Percentiles rank a stretch among this genome's conserved stretches.
phyloP scores from a whole-genome alignment of 2,329 filamentous ascomycete species.

The Alternaria solani region DNA sequence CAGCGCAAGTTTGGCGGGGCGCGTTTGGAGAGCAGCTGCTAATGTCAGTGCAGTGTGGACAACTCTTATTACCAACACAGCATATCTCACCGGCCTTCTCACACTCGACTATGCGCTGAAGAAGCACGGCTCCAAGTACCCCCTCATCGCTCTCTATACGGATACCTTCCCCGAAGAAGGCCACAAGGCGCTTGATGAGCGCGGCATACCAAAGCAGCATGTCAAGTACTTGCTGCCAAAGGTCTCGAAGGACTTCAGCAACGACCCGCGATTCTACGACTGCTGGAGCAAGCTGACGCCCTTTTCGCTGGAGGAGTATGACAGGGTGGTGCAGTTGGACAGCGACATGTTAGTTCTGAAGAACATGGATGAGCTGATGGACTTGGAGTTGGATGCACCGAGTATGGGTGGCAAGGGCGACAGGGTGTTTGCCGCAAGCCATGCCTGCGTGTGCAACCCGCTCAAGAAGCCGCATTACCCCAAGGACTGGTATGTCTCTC shows the following conservation, averaged over 20 bases:
- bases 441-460: conserved; percentile 89
- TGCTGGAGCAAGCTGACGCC: conserved; percentile 88
- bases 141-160: conserved; percentile 84
- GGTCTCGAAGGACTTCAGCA: conserved; percentile 70
- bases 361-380: conserved; percentile 95
- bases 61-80: conserved; percentile 82
- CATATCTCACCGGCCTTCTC: conserved; percentile 82
- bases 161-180: conserved; percentile 74
- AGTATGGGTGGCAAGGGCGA: conserved; percentile 61
- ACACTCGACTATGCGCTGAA: conserved; percentile 82
- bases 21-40: conserved; percentile 3
- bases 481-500: conserved; percentile 65
- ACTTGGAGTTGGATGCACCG: conserved; percentile 72
- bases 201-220: conserved; percentile 73
- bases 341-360: conserved; percentile 83
- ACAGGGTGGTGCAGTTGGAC: conserved; percentile 83
- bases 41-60: conserved; percentile 74
- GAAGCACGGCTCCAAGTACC: conserved; percentile 71
- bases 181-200: conserved; percentile 71
- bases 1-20: conserved; percentile 7
- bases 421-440: conserved; percentile 80
- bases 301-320: conserved; percentile 79
- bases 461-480: conserved; percentile 82
- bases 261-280: conserved; percentile 86
- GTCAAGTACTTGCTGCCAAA: conserved; percentile 78